phyloP scores from a whole-genome alignment of 495 filamentous ascomycete genomes.

The Aspergillus wentii region DNA sequence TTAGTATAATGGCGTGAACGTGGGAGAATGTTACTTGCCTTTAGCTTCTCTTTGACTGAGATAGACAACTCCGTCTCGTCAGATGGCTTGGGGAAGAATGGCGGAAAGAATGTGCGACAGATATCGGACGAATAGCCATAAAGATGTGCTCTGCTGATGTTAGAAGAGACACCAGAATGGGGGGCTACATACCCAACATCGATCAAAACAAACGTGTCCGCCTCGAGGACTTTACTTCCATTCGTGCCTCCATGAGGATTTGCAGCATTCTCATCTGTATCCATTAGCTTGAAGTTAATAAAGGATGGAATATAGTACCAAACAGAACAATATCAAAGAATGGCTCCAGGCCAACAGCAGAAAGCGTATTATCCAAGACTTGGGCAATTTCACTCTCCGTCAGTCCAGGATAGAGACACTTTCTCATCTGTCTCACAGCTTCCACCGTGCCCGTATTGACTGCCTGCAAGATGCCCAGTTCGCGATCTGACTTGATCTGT shows the following conservation, averaged over 20 bases:
- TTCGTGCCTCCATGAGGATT: slow-evolving; percentile 51
- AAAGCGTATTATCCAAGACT: slow-evolving; percentile 44
- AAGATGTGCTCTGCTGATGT: slow-evolving; percentile 40
- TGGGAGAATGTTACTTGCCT: slow-evolving; percentile 6
- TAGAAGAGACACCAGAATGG: slow-evolving; percentile 1
- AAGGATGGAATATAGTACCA: no score
- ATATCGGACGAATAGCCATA: slow-evolving; percentile 55
- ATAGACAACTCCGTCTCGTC: slow-evolving; percentile 5
- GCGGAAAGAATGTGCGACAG: slow-evolving; percentile 49
- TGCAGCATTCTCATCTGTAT: slow-evolving; percentile 44
- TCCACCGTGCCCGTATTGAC: slow-evolving; percentile 55
- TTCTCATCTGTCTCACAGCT: slow-evolving; percentile 48
- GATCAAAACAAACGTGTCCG: slow-evolving; percentile 50
- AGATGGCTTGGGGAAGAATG: slow-evolving; percentile 20
- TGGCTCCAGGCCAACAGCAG: slow-evolving; percentile 39
- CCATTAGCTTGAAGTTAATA: no score
- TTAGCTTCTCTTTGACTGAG: slow-evolving; percentile 37
- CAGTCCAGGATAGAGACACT: slow-evolving; percentile 45
- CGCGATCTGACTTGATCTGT: slow-evolving; percentile 44
- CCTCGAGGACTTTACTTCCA: slow-evolving; percentile 38
- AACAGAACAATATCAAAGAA: slow-evolving; percentile 58
- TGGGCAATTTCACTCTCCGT: slow-evolving; percentile 46
- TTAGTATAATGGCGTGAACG: not conserved
- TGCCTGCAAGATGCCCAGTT: slow-evolving; percentile 46
- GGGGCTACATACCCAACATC: slow-evolving; percentile 43